Evolutionary conservation across 2,329 filamentous ascomycete genomes (phyloP).

Genomic region (Aotearoamyces nothofagi): DNA sequence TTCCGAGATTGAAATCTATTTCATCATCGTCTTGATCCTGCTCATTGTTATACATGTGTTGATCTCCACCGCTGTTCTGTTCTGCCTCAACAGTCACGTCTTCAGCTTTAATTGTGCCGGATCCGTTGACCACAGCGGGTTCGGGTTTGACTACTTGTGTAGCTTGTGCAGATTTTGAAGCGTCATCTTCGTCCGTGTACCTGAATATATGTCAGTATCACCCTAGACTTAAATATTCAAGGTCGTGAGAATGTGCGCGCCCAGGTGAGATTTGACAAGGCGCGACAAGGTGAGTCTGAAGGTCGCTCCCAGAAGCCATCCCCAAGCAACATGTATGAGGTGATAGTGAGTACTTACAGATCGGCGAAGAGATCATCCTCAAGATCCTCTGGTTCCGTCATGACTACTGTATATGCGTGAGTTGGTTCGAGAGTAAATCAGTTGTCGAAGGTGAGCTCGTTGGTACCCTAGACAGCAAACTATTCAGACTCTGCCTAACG

Average conservation of each 20-base stretch:
- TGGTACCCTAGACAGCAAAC: too few species aligned
- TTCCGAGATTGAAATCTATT: constrained; percentile 41
- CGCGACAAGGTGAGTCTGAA: too few species aligned
- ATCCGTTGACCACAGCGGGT: constrained; percentile 13
- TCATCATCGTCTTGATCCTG: constrained; percentile 39
- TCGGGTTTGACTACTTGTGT: constrained; percentile 12
- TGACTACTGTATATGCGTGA: too few species aligned
- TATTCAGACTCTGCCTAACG: too few species aligned
- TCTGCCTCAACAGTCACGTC: constrained; percentile 11
- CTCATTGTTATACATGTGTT: constrained; percentile 27
- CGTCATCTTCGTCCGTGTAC: constrained; percentile 51
- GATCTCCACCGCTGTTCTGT: constrained; percentile 24
- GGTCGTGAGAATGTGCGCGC: too few species aligned
- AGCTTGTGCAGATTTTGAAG: constrained; percentile 24
- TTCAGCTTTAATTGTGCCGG: constrained; percentile 13
- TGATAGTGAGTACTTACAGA: constrained; percentile 47
- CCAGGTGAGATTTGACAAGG: too few species aligned
- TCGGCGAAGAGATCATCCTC: constrained; percentile 95
- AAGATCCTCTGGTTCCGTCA: constrained; percentile 70
- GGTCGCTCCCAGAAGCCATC: too few species aligned
- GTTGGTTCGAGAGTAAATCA: too few species aligned
- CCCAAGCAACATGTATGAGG: too few species aligned
- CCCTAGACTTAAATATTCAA: too few species aligned
- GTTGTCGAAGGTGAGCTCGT: too few species aligned
- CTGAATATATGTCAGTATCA: constrained; percentile 22